phyloP scores from a whole-genome alignment of 805 yeast species.

The Ogataea methylovora region DNA sequence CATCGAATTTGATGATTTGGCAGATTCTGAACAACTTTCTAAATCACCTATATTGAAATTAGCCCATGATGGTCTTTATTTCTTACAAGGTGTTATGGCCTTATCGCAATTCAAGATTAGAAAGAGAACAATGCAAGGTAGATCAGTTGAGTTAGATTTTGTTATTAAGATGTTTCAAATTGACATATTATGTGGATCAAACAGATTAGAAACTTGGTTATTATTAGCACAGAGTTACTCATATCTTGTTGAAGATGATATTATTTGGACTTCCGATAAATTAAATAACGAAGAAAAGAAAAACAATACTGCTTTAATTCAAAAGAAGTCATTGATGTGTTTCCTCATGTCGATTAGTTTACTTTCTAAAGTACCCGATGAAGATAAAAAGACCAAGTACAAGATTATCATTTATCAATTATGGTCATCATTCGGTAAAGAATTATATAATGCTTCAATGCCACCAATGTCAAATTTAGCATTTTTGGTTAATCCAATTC shows the following conservation, averaged over 20 bases:
- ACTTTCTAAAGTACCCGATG: conserved; percentile 15
- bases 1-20: too few species aligned
- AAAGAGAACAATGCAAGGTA: conserved; percentile 70
- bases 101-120: conserved; percentile 64
- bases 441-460: conserved; percentile 49
- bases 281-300: conserved; percentile 57
- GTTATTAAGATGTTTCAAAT: conserved; percentile 57
- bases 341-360: conserved; percentile 65
- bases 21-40: conserved; percentile 20
- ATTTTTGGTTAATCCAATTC: conserved; percentile 34
- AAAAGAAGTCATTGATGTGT: conserved; percentile 63
- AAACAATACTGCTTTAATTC: conserved; percentile 50
- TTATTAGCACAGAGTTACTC: conserved; percentile 75
- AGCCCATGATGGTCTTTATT: conserved; percentile 54
- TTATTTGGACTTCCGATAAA: conserved; percentile 89
- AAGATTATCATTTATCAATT: conserved; percentile 34
- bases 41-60: conserved; percentile 26
- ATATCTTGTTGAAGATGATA: conserved; percentile 75
- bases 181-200: conserved; percentile 62
- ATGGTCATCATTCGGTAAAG: conserved; percentile 49
- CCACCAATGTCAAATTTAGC: conserved; percentile 61
- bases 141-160: conserved; percentile 73
- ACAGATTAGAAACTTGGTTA: conserved; percentile 80
- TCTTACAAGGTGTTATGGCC: conserved; percentile 58
- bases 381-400: conserved; percentile 12